Evolutionary conservation across 495 filamentous ascomycete species (phyloP).

Genomic region (Podospora bellae-mahoneyi): DNA sequence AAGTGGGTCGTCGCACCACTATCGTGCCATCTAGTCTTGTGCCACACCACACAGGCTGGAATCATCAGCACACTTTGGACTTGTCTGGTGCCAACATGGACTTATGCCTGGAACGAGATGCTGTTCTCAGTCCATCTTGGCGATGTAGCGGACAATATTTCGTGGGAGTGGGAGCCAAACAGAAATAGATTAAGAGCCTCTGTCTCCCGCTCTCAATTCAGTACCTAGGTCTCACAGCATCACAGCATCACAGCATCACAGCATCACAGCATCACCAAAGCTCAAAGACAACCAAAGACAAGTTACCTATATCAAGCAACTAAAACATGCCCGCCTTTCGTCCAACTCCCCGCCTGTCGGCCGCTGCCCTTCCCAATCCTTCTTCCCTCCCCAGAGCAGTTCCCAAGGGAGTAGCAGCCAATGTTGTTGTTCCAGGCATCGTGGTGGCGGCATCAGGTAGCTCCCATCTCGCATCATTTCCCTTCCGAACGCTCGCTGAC

Average conservation of each 20-base stretch:
- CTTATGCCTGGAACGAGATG: not conserved
- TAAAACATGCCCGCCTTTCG: slow-evolving; percentile 5
- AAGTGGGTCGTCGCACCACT: not conserved
- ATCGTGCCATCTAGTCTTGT: not conserved
- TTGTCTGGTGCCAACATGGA: not conserved
- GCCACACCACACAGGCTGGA: not conserved
- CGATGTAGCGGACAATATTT: not conserved
- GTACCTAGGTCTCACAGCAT: not conserved
- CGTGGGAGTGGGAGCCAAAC: not conserved
- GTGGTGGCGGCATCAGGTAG: slow-evolving; percentile 2
- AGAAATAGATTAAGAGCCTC: slow-evolving; percentile 5
- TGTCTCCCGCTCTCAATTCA: not conserved
- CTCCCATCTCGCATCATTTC: not conserved
- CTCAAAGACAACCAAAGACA: not conserved
- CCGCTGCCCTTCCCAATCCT: not conserved
- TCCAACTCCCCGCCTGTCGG: not conserved
- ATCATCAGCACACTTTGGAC: not conserved
- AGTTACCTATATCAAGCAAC: not conserved
- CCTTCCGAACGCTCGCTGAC: not conserved
- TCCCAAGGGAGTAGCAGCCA: not conserved
- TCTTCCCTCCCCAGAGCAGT: not conserved
- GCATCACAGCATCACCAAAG: not conserved
- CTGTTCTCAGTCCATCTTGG: not conserved
- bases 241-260: not conserved
- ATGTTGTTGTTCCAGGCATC: not conserved